Conservation (phyloP, 2,329 filamentous ascomycete species). For the Akanthomyces uredinophilus region DNA sequence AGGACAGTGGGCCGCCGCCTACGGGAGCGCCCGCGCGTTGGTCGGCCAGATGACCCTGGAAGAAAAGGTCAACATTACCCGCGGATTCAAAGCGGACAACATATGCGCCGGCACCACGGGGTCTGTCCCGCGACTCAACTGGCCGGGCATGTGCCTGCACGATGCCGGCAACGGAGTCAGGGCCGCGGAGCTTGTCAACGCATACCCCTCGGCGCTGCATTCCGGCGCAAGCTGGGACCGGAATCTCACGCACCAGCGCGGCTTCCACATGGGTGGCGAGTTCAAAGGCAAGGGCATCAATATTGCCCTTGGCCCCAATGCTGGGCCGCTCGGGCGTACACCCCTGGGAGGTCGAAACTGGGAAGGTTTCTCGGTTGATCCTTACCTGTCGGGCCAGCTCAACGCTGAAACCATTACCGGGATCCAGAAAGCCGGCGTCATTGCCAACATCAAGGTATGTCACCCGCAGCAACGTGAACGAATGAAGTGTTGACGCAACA, state of each 20-base stretch:
- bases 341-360: conserved; percentile 68
- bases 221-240: conserved; percentile 50
- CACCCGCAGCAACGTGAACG: fast-evolving
- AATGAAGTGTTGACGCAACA: neutral
- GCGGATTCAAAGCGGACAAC: conserved; percentile 49
- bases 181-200: conserved; percentile 43
- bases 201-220: conserved; percentile 44
- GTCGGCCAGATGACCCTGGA: conserved; percentile 60
- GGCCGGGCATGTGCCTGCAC: conserved; percentile 44
- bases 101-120: conserved; percentile 45
- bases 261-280: conserved; percentile 49
- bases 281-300: conserved; percentile 59
- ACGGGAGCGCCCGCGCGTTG: conserved; percentile 50
- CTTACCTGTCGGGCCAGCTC: conserved; percentile 63
- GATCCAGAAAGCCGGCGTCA: conserved; percentile 72
- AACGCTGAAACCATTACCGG: conserved; percentile 69
- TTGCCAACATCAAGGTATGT: conserved; percentile 63
- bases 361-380: conserved; percentile 70
- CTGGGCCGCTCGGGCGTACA: conserved; percentile 66
- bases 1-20: conserved; percentile 52
- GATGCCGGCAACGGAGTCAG: conserved; percentile 46
- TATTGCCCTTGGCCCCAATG: conserved; percentile 63
- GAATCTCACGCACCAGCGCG: conserved; percentile 47
- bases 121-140: conserved; percentile 38
- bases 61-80: conserved; percentile 53